phyloP scores from a whole-genome alignment of 73 alveolate genomes.

The Paraurostyla sp. region DNA sequence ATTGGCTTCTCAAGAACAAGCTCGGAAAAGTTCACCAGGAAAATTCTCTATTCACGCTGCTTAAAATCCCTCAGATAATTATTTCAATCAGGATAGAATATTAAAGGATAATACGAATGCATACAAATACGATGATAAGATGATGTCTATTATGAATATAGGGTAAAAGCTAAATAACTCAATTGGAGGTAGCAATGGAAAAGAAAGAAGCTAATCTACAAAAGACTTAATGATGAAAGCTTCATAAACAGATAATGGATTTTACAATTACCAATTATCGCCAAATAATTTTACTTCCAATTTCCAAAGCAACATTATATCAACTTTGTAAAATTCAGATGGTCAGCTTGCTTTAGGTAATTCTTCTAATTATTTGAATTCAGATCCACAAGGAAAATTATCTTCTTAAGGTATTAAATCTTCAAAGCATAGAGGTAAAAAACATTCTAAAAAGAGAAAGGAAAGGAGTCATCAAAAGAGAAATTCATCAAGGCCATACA shows the following conservation, averaged over 20 bases:
- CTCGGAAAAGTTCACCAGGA: conserved; percentile 34
- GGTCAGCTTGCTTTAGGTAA: not conserved
- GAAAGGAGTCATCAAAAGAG: too few species aligned
- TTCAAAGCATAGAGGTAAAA: too few species aligned
- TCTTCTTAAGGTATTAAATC: too few species aligned
- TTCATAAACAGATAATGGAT: conserved; percentile 37
- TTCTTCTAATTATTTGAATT: not conserved
- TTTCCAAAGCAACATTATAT: not conserved
- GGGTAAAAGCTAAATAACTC: conserved; percentile 18
- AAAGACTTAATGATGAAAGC: conserved; percentile 24
- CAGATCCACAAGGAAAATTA: too few species aligned
- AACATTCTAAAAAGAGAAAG: too few species aligned
- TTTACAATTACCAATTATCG: not conserved
- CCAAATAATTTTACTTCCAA: conserved; percentile 22
- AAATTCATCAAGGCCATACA: too few species aligned
- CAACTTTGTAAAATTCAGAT: not conserved
- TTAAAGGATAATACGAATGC: too few species aligned
- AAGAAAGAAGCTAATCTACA: not conserved
- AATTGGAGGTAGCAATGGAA: conserved; percentile 35
- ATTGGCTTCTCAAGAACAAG: not conserved
- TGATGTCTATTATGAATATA: not conserved
- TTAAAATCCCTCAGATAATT: not conserved
- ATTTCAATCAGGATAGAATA: not conserved
- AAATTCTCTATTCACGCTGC: conserved; percentile 39
- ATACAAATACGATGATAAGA: not conserved